Evolutionary conservation across 352 stramenopile species (phyloP), one percentile per base, ranked within the genome.

Genomic region (Globisporangium rhizosaccharum): DNA sequence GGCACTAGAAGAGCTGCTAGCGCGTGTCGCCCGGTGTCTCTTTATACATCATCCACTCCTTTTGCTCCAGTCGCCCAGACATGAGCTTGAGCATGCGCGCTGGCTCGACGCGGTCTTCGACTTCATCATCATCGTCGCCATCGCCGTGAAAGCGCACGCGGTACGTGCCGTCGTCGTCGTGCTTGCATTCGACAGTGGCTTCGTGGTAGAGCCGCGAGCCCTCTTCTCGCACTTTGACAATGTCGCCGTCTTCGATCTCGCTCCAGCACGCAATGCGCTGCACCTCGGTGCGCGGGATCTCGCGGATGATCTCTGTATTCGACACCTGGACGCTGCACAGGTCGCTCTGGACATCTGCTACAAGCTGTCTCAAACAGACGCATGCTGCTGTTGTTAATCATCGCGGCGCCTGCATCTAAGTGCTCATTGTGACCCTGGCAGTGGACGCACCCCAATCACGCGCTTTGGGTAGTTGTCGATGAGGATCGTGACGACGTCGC

Each of bases 1-100:
- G 18, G 14, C 41, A n/a, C 41, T 0, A 20, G 41, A 20, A 5
- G 41, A 48, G 18, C 0, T 55, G 26, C 44, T 26, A 20, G 9
- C 39, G 14, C 45, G 62, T 51, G 54, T 75, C 69, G 3, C 74
- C 61, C 4, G 66, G 51, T 25, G 52, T 75, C 37, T 82, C 73
- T 63, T 83, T 88, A 52, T 79, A 85, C 75, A 86, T 88, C 78
- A 88, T 86, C 71, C 76, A 82, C 57, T 88, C 78, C 51, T 85
- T 86, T 39, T 84, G 67, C 52, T 86, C 75, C 33, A 88, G 67
- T 4, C 78, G 66, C 2, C 78, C 78, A 7, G 78, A 85, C 75
- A 85, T 88, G 61, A 86, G 70, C 53, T 88, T 88, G 50, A 88
- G 50, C 49, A 86, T 67, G 23, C 74, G 69, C 44, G 82, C 74